These are phyloP conservation scores for Apiospora sp. DNA, from an alignment of 2,329 filamentous ascomycete genomes.

Conservation along the genomic window DNA sequence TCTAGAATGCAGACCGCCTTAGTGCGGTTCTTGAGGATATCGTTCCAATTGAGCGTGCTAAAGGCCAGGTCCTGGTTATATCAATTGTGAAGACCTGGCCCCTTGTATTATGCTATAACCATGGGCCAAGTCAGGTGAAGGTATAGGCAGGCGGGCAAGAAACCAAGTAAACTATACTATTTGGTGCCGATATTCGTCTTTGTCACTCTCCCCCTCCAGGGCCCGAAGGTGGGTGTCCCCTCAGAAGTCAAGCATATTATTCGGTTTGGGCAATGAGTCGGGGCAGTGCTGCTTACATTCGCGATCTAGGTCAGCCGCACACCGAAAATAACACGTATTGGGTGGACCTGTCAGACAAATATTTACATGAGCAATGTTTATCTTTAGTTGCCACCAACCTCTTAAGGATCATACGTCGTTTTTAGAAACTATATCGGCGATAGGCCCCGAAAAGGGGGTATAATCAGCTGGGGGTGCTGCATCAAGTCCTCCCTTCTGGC, in stretches of 20 bases:
- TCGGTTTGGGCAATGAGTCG: not conserved
- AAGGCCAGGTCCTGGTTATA: not conserved
- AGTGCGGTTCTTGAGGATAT: not conserved
- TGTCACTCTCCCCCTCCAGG: not conserved
- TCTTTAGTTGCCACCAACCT: not conserved
- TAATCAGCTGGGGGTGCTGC: not conserved
- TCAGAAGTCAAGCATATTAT: too few relatives aligned
- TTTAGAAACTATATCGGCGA: not conserved
- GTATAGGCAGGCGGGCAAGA: not conserved
- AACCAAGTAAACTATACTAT: not conserved
- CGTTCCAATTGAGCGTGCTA: too few relatives aligned
- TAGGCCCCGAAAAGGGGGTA: not conserved
- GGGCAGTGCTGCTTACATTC: conserved; percentile 10
- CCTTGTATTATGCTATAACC: not conserved
- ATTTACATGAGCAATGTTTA: not conserved
- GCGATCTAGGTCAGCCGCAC: not conserved
- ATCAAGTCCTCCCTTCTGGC: not conserved
- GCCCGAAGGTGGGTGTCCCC: too few relatives aligned
- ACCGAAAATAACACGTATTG: not conserved
- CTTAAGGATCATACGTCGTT: not conserved
- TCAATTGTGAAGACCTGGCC: not conserved
- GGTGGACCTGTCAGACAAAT: too few relatives aligned
- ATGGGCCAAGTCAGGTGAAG: not conserved
- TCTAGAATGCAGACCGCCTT: not conserved
- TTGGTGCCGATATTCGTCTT: not conserved